Conservation (phyloP, 768 basidiomycete genomes). For the Phlegmacium glaucopus region DNA sequence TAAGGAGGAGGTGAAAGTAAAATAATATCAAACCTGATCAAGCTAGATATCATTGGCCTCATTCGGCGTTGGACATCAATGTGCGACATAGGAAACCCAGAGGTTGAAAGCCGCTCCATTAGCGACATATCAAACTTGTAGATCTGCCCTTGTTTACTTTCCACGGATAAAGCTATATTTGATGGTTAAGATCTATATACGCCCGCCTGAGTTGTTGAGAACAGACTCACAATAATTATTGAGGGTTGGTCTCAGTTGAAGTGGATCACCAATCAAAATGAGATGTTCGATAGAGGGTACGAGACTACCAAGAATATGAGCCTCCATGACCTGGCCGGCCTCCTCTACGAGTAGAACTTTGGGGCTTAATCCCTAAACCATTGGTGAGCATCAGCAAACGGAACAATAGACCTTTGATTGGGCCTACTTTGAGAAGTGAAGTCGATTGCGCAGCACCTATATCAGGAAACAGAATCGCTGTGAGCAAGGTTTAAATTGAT, state of each 20-base stretch:
- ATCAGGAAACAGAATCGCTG: too few species aligned
- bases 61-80: constrained; percentile 74
- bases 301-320: constrained; percentile 64
- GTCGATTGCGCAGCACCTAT: too few species aligned
- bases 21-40: constrained; percentile 43
- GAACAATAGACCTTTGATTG: too few species aligned
- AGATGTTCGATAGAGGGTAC: constrained; percentile 68
- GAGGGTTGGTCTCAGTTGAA: constrained; percentile 67
- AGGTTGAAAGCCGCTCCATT: constrained; percentile 66
- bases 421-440: too few species aligned
- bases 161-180: constrained; percentile 60
- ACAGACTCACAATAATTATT: constrained; percentile 52
- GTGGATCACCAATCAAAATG: constrained; percentile 79
- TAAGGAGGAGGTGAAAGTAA: neutral
- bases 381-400: too few species aligned
- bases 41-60: constrained; percentile 63
- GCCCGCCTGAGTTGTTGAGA: neutral
- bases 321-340: constrained; percentile 80
- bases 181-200: neutral
- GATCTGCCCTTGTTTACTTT: constrained; percentile 52
- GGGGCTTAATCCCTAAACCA: constrained; percentile 49
- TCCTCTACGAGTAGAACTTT: constrained; percentile 72
- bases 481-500: neutral
- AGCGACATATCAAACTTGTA: constrained; percentile 71
- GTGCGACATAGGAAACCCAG: constrained; percentile 61